These are phyloP conservation scores for Amanita inopinata DNA, from an alignment of 768 basidiomycete species.

Conservation along the genomic window DNA sequence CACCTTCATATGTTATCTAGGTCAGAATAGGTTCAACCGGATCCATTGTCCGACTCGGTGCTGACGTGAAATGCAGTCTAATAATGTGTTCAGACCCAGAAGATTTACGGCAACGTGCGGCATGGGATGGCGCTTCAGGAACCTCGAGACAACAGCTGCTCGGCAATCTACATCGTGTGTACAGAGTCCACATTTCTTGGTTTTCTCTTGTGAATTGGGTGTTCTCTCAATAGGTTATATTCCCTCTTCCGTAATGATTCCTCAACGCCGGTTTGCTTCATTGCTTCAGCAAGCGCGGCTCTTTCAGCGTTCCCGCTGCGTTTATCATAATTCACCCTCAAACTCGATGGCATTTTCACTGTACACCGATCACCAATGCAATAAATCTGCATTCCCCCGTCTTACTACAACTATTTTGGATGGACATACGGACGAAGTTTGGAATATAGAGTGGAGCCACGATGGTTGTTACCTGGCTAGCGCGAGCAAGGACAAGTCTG, in stretches of 20 bases:
- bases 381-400: constrained; percentile 72
- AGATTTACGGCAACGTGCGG: constrained; percentile 71
- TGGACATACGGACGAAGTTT: constrained; percentile 89
- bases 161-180: constrained; percentile 71
- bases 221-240: constrained; percentile 55
- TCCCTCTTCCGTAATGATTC: constrained; percentile 88
- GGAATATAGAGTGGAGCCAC: constrained; percentile 94
- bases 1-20: constrained; percentile 83
- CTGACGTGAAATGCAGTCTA: constrained; percentile 38
- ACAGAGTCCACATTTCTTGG: too few relatives aligned
- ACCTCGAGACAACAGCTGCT: constrained; percentile 71
- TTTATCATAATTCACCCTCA: constrained; percentile 75
- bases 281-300: constrained; percentile 78
- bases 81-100: constrained; percentile 88
- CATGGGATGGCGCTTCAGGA: constrained; percentile 86
- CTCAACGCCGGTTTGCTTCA: constrained; percentile 76
- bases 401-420: constrained; percentile 78
- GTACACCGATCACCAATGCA: constrained; percentile 80
- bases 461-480: constrained; percentile 79
- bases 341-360: constrained; percentile 61
- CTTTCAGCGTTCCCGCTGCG: constrained; percentile 72
- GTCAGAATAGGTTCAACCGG: constrained; percentile 27
- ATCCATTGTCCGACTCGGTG: constrained; percentile 10
- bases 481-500: constrained; percentile 78
- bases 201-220: background rate